phyloP scores from a whole-genome alignment of 78 protist genomes.

The Tieghemostelium lacteum region DNA sequence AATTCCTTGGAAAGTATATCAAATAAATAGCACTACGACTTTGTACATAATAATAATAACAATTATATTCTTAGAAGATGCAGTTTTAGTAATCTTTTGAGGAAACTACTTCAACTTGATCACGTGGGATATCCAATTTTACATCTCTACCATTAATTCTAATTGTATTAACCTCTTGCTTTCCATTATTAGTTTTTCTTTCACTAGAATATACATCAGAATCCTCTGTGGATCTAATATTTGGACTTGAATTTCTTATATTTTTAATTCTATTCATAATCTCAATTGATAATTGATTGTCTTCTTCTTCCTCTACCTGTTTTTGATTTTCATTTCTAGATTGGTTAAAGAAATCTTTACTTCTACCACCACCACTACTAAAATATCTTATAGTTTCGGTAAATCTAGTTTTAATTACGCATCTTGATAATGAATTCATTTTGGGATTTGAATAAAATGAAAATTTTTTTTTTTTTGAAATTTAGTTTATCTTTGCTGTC shows the following conservation, averaged over 20 bases:
- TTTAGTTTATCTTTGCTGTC: no score
- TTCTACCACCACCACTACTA: no score
- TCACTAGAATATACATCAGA: constrained; percentile 12
- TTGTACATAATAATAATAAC: no score
- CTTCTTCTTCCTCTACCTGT: neutral
- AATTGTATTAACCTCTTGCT: neutral
- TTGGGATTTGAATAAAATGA: no score
- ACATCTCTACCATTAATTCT: constrained; percentile 23
- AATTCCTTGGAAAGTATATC: constrained; percentile 45
- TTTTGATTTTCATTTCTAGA: neutral
- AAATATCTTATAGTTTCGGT: no score
- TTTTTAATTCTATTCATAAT: neutral
- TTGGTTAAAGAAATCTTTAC: no score
- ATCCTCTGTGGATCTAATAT: neutral
- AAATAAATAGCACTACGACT: no score
- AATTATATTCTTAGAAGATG: neutral
- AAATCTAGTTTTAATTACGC: no score
- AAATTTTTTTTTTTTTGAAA: no score
- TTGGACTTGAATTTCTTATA: neutral
- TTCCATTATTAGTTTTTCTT: neutral
- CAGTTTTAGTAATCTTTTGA: constrained; percentile 21
- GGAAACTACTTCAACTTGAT: constrained; percentile 22
- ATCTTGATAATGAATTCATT: no score
- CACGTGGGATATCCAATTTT: neutral
- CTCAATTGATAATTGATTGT: neutral